Conservation (phyloP, 495 filamentous ascomycete genomes). For the Penicillium riverlandense region DNA sequence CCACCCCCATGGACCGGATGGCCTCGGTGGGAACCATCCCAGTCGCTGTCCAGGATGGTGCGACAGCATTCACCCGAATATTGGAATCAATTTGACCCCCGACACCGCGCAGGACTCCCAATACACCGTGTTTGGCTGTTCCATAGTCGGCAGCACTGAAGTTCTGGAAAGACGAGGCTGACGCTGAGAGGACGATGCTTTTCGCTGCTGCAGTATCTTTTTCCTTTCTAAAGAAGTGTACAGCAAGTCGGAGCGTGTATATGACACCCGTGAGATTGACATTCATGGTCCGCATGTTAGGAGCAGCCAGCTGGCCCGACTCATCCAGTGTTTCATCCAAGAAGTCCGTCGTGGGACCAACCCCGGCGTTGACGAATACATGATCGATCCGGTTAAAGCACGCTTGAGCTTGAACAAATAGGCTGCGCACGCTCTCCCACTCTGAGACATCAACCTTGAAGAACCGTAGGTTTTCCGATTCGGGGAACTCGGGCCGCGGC, state of each 20-base stretch:
- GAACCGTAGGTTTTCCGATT: slow-evolving; percentile 18
- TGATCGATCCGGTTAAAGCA: slow-evolving; percentile 39
- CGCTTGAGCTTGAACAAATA: slow-evolving; percentile 32
- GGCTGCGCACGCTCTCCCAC: slow-evolving; percentile 30
- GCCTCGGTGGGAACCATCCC: slow-evolving; percentile 18
- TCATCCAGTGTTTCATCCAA: slow-evolving; percentile 32
- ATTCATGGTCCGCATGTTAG: slow-evolving; percentile 28
- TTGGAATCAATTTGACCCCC: slow-evolving; percentile 4
- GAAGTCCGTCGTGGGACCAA: slow-evolving; percentile 30
- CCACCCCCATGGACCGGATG: slow-evolving; percentile 13
- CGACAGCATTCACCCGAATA: slow-evolving; percentile 33
- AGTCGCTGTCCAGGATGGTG: slow-evolving; percentile 37
- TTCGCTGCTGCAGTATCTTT: slow-evolving; percentile 1
- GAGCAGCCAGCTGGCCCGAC: slow-evolving; percentile 32
- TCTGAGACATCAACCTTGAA: slow-evolving; percentile 30
- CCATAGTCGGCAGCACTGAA: slow-evolving; percentile 31
- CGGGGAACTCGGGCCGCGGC: slow-evolving; percentile 13
- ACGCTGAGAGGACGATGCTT: slow-evolving; percentile 33
- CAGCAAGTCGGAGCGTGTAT: slow-evolving; percentile 30
- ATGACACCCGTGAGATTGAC: slow-evolving; percentile 37
- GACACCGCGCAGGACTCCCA: slow-evolving; percentile 28
- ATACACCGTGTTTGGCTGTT: slow-evolving; percentile 31
- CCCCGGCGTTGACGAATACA: slow-evolving; percentile 45
- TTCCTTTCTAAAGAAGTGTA: slow-evolving; percentile 24
- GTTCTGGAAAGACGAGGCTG: slow-evolving; percentile 29